Percentiles rank a stretch among this genome's conserved stretches.
Conservation (phyloP, 2,329 filamentous ascomycete species). For the Triangularia setosa region DNA sequence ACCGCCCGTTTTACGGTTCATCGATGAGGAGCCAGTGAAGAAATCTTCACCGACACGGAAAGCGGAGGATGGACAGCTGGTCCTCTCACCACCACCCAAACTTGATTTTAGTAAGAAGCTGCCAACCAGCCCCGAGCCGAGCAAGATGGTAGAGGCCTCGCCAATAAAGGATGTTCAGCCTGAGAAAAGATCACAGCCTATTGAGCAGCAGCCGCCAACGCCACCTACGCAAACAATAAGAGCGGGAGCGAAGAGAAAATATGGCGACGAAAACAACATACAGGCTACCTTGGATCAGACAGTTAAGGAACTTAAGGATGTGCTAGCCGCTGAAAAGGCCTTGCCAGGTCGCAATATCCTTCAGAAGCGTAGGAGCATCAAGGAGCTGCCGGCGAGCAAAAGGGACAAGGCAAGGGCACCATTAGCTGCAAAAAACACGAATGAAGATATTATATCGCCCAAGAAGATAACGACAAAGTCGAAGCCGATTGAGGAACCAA, state of each 20-base stretch:
- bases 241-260: constrained; percentile 56
- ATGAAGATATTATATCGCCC: constrained; percentile 56
- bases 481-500: constrained; percentile 33
- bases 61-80: constrained; percentile 2
- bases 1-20: constrained; percentile 55
- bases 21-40: constrained; percentile 54
- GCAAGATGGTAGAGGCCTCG: constrained; percentile 3
- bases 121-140: constrained; percentile 12
- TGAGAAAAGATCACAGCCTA: neutral
- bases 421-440: constrained; percentile 55
- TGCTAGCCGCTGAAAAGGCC: constrained; percentile 11
- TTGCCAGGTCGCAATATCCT: constrained; percentile 18
- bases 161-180: constrained; percentile 2
- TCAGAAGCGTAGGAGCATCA: constrained; percentile 42
- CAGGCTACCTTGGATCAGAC: constrained; percentile 21
- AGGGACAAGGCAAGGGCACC: constrained; percentile 47
- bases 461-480: constrained; percentile 44
- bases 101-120: constrained; percentile 24
- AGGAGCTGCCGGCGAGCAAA: constrained; percentile 41
- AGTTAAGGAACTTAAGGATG: constrained; percentile 31
- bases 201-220: neutral
- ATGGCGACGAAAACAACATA: constrained; percentile 51
- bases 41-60: constrained; percentile 42
- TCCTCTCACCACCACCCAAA: constrained; percentile 16
- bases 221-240: constrained; percentile 32